Percentiles rank a stretch among this genome's conserved stretches.
phyloP scores from a whole-genome alignment of 169 alveolate species.

The Plasmodium knowlesi region DNA sequence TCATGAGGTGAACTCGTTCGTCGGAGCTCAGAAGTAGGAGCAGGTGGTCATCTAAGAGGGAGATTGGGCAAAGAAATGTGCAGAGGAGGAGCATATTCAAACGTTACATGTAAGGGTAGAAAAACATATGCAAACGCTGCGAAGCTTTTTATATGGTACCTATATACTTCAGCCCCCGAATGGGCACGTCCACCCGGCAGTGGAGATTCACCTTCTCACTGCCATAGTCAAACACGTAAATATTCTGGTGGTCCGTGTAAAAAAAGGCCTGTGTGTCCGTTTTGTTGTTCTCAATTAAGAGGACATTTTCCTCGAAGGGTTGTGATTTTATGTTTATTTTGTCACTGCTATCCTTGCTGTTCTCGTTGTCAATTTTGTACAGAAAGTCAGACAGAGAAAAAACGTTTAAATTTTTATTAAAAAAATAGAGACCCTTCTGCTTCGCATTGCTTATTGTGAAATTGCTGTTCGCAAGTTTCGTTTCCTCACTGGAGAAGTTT shows the following conservation, averaged over 20 bases:
- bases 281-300: conserved; percentile 63
- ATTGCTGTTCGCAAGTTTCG: not conserved
- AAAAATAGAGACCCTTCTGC: conserved; percentile 49
- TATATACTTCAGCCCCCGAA: conserved; percentile 26
- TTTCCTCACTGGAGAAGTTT: not conserved
- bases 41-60: conserved; percentile 1
- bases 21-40: conserved; percentile 23
- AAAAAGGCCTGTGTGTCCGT: conserved; percentile 36
- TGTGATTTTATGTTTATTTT: conserved; percentile 44
- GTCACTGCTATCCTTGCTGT: conserved; percentile 1
- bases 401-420: conserved; percentile 30
- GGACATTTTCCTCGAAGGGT: conserved; percentile 43
- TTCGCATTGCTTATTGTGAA: conserved; percentile 56
- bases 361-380: conserved; percentile 59
- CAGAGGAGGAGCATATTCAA: not conserved
- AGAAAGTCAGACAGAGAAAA: conserved; percentile 66
- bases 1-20: conserved; percentile 14
- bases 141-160: not conserved
- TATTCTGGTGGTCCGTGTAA: conserved; percentile 31
- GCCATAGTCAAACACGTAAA: conserved; percentile 54
- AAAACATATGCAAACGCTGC: not conserved
- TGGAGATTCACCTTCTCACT: conserved; percentile 39
- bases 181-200: not conserved
- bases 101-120: not conserved
- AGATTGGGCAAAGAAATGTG: not conserved